phyloP scores from a whole-genome alignment of 164 flowering plant species.

The Aristolochia californica region DNA sequence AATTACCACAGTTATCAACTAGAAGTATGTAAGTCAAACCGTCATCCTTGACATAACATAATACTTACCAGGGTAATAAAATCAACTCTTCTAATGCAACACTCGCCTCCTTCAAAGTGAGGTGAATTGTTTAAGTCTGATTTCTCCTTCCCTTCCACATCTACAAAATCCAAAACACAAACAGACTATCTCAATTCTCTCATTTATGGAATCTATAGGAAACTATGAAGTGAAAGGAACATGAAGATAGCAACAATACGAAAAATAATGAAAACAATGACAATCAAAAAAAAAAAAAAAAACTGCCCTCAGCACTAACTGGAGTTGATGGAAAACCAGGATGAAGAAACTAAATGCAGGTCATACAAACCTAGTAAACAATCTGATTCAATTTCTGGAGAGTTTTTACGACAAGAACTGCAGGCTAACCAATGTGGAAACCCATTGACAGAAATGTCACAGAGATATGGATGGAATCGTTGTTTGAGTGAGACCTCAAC shows the following conservation, averaged over 20 bases:
- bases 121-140: conserved; percentile 4
- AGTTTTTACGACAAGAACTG: conserved; percentile 25
- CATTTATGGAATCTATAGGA: background rate
- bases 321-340: too few species aligned
- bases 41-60: too few species aligned
- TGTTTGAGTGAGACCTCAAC: conserved; percentile 17
- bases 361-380: conserved; percentile 27
- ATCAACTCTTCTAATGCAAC: conserved; percentile 68
- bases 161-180: conserved; percentile 17
- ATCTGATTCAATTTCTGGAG: conserved; percentile 10
- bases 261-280: too few species aligned
- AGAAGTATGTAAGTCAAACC: too few species aligned
- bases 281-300: too few species aligned
- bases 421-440: conserved; percentile 73
- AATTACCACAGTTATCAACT: too few species aligned
- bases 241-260: background rate
- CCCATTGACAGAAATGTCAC: conserved; percentile 27
- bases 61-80: conserved; percentile 67
- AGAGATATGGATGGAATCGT: conserved; percentile 67
- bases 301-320: too few species aligned
- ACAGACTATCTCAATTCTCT: background rate
- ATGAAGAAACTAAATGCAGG: background rate
- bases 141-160: conserved; percentile 10
- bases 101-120: conserved; percentile 13
- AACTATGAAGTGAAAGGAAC: background rate